These are phyloP conservation scores for Aphanomyces euteiches DNA, from an alignment of 352 stramenopile genomes.

Conservation along the genomic window DNA sequence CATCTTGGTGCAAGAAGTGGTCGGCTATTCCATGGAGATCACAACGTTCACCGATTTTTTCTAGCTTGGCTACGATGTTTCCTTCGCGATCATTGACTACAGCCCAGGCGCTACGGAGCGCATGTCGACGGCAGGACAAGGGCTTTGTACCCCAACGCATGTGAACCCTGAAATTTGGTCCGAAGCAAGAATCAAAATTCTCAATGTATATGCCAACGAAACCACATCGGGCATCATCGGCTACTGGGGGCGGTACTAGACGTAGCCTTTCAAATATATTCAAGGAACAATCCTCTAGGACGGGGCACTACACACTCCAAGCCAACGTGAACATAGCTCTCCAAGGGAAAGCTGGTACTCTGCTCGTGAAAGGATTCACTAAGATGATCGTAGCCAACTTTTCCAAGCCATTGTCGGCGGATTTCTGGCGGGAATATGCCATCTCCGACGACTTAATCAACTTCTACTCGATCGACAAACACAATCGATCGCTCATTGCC, in stretches of 20 bases:
- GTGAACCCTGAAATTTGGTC: conserved; percentile 56
- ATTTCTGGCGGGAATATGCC: conserved; percentile 54
- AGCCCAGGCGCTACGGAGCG: background rate
- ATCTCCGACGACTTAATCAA: conserved; percentile 40
- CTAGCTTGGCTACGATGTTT: conserved; percentile 27
- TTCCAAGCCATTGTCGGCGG: conserved; percentile 28
- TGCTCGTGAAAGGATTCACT: no score
- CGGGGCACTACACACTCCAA: conserved; percentile 47
- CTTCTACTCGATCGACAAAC: conserved; percentile 16
- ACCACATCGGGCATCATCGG: background rate
- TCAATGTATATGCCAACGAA: conserved; percentile 52
- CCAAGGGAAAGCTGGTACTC: background rate
- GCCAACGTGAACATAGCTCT: conserved; percentile 36
- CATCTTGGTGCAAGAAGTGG: conserved; percentile 39
- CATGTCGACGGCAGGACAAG: background rate
- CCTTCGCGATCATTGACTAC: background rate
- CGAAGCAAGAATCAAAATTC: conserved; percentile 34
- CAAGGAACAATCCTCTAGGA: conserved; percentile 4
- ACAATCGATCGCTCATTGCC: background rate
- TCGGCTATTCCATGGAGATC: background rate
- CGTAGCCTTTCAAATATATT: background rate
- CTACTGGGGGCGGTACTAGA: conserved; percentile 4
- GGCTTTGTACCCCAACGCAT: conserved; percentile 12
- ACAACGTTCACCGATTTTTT: background rate
- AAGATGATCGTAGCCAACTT: conserved; percentile 1